These are phyloP conservation scores for Piper longum DNA, from an alignment of 164 flowering plant species.

Conservation along the genomic window DNA sequence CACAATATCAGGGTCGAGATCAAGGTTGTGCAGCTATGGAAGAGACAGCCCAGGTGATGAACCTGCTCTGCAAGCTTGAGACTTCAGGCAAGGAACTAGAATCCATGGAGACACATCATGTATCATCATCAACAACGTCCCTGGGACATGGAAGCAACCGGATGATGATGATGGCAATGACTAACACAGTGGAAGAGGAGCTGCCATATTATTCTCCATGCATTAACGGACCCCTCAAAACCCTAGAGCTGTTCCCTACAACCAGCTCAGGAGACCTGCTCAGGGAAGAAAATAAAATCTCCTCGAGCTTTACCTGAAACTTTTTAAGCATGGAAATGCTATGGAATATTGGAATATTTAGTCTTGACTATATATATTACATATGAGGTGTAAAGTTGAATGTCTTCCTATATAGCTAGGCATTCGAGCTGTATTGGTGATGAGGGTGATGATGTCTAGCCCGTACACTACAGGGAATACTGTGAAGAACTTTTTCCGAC, in stretches of 20 bases:
- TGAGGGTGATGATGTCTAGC: neutral
- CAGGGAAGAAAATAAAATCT: slow-evolving; percentile 24
- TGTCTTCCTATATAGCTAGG: neutral
- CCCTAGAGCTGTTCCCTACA: slow-evolving; percentile 60
- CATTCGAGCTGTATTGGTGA: neutral
- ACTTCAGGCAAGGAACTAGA: slow-evolving; percentile 5
- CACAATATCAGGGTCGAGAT: neutral
- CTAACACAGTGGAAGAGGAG: slow-evolving; percentile 4
- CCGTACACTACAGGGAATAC: neutral
- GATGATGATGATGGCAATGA: slow-evolving; percentile 17
- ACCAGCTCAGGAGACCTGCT: slow-evolving; percentile 22
- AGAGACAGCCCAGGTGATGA: slow-evolving; percentile 15
- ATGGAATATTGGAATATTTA: too few relatives aligned
- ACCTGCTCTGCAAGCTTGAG: slow-evolving; percentile 19
- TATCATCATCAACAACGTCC: neutral
- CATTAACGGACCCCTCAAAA: slow-evolving; percentile 26
- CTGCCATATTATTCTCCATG: slow-evolving; percentile 1
- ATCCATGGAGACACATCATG: slow-evolving; percentile 9
- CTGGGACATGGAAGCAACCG: slow-evolving; percentile 21
- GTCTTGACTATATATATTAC: too few relatives aligned
- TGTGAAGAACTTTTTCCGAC: neutral
- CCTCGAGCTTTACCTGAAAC: slow-evolving; percentile 8
- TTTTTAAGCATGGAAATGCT: neutral
- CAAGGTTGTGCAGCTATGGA: slow-evolving; percentile 9
- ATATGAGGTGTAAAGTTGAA: neutral